Conservation (phyloP, 805 yeast genomes). For the Sugiyamaella smithiae region DNA sequence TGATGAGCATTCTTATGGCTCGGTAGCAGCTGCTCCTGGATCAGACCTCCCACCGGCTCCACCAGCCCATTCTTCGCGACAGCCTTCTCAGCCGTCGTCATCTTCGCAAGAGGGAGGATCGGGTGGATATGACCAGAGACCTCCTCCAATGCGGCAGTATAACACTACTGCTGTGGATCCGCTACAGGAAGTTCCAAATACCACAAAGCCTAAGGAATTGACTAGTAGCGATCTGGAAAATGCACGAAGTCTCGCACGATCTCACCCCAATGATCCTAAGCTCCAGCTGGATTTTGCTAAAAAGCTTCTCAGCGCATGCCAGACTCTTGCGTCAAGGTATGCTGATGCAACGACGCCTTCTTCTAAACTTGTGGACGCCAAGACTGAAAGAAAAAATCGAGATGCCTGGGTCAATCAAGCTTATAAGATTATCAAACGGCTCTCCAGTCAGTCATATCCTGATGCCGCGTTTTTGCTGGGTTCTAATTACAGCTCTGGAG, state of each 20-base stretch:
- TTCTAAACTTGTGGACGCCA: conserved; percentile 38
- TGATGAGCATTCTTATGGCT: too few species aligned
- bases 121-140: conserved; percentile 8
- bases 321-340: conserved; percentile 31
- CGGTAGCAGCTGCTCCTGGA: background rate
- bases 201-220: conserved; percentile 19
- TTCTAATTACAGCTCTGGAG: conserved; percentile 53
- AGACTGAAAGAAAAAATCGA: conserved; percentile 50
- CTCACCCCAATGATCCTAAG: conserved; percentile 39
- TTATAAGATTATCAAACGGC: conserved; percentile 55
- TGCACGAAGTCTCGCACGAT: conserved; percentile 30
- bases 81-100: background rate
- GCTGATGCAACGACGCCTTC: conserved; percentile 40
- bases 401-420: conserved; percentile 57
- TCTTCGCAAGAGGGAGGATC: conserved; percentile 3
- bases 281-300: conserved; percentile 67
- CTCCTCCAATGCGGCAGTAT: conserved; percentile 19
- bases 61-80: conserved; percentile 4
- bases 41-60: conserved; percentile 4
- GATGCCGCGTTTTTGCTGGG: conserved; percentile 61
- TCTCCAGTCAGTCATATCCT: conserved; percentile 46
- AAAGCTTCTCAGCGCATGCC: conserved; percentile 48
- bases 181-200: conserved; percentile 14
- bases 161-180: conserved; percentile 9
- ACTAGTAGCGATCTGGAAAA: conserved; percentile 33